A percentile compares a stretch with the other conserved stretches of the same genome.
phyloP scores from a whole-genome alignment of 805 yeast species.

The Soucietia sequanensis region DNA sequence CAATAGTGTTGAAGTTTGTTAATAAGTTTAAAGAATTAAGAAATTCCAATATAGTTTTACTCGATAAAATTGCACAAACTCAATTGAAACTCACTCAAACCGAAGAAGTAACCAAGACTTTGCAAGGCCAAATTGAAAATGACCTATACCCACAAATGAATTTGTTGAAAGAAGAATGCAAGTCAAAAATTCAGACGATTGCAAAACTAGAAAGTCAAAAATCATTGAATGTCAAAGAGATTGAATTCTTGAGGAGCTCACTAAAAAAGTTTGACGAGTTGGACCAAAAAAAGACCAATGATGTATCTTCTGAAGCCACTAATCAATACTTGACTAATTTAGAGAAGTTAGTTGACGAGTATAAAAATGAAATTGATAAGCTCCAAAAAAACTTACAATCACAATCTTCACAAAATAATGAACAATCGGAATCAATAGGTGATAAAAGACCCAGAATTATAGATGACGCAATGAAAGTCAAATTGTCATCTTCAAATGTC shows the following conservation, averaged over 20 bases:
- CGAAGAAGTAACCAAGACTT: slow-evolving; percentile 9
- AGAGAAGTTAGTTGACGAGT: slow-evolving; percentile 52
- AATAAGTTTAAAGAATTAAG: slow-evolving; percentile 35
- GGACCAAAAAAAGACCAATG: slow-evolving; percentile 16
- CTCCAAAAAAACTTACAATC: slow-evolving; percentile 34
- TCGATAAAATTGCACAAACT: slow-evolving; percentile 31
- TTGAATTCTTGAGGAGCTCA: slow-evolving; percentile 55
- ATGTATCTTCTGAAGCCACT: slow-evolving; percentile 26
- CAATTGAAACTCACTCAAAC: slow-evolving; percentile 16
- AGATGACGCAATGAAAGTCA: slow-evolving; percentile 13
- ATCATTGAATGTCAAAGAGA: slow-evolving; percentile 54
- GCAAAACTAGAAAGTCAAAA: slow-evolving; percentile 51
- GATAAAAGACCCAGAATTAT: slow-evolving; percentile 24
- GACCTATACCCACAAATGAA: slow-evolving; percentile 12
- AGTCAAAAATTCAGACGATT: slow-evolving; percentile 15
- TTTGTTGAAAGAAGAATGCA: slow-evolving; percentile 10
- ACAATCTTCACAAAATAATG: slow-evolving; percentile 11
- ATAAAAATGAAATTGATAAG: slow-evolving; percentile 49
- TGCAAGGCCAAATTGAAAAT: slow-evolving; percentile 9
- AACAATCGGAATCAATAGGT: slow-evolving; percentile 17
- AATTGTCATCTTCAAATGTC: slow-evolving; percentile 9
- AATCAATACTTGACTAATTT: slow-evolving; percentile 39
- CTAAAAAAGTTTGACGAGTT: slow-evolving; percentile 47
- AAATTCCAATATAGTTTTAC: slow-evolving; percentile 31
- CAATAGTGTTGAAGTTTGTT: slow-evolving; percentile 33